A percentile compares a stretch with the other conserved stretches of the same genome.
phyloP scores from a whole-genome alignment of 805 yeast genomes.

The Lachancea quebecensis region DNA sequence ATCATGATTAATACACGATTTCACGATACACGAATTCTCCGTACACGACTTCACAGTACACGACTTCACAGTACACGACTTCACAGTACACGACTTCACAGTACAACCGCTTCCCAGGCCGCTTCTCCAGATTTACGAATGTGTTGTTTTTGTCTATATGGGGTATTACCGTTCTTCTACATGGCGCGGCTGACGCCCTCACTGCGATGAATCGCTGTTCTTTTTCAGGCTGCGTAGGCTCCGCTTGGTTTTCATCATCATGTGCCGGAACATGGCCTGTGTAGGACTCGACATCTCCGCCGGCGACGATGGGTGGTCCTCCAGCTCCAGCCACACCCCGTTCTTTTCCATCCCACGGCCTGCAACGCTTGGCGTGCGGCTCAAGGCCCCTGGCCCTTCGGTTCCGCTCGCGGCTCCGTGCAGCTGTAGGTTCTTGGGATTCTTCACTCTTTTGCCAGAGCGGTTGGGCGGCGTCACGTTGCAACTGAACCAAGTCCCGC shows the following conservation, averaged over 20 bases:
- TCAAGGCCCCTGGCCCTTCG: slow-evolving; percentile 1
- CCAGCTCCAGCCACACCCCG: slow-evolving; percentile 6
- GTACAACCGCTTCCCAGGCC: too few relatives aligned
- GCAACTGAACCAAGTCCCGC: slow-evolving; percentile 10
- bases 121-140: too few relatives aligned
- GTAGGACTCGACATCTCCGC: slow-evolving; percentile 2
- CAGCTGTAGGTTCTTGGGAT: slow-evolving; percentile 2
- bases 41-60: too few relatives aligned
- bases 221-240: slow-evolving; percentile 7
- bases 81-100: too few relatives aligned
- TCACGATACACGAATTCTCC: too few relatives aligned
- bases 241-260: slow-evolving; percentile 9
- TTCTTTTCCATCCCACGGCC: slow-evolving; percentile 5
- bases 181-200: background rate
- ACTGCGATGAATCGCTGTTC: too few relatives aligned
- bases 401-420: background rate
- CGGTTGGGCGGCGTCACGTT: slow-evolving; percentile 10
- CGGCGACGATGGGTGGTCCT: slow-evolving; percentile 1
- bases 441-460: background rate
- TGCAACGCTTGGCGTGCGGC: slow-evolving; percentile 1
- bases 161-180: too few relatives aligned
- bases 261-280: slow-evolving; percentile 3
- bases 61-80: too few relatives aligned
- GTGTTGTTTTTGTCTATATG: too few relatives aligned
- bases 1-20: too few relatives aligned